A percentile compares a stretch with the other conserved stretches of the same genome.
phyloP scores from a whole-genome alignment of 2,329 filamentous ascomycete genomes.

The Trichoderma sp. region DNA sequence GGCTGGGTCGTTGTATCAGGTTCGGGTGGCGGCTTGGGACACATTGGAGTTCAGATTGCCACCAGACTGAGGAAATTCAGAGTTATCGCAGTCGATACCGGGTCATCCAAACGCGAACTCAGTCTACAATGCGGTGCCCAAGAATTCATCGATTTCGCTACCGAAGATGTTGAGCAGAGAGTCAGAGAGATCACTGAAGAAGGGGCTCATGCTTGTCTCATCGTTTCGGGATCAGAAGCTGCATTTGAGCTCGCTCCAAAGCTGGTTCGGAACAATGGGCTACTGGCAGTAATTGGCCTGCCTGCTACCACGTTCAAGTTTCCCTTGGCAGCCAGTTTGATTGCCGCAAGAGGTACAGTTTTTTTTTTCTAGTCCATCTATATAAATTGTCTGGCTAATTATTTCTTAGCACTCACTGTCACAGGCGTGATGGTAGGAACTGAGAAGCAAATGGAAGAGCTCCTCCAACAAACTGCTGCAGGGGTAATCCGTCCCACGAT shows the following conservation, averaged over 20 bases:
- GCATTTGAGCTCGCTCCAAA: conserved; percentile 35
- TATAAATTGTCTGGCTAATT: not conserved
- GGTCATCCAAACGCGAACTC: conserved; percentile 32
- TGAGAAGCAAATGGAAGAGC: conserved; percentile 29
- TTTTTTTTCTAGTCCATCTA: no score
- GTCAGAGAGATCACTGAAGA: conserved; percentile 37
- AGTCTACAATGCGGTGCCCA: conserved; percentile 36
- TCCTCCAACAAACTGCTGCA: conserved; percentile 19
- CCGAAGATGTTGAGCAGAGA: conserved; percentile 32
- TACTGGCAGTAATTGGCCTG: conserved; percentile 36
- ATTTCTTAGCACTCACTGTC: conserved; percentile 21
- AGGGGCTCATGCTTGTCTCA: conserved; percentile 36
- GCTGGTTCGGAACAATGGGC: conserved; percentile 36
- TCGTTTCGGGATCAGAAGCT: conserved; percentile 36
- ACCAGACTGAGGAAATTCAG: conserved; percentile 30
- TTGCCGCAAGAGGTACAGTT: conserved; percentile 31
- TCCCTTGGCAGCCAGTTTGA: conserved; percentile 34
- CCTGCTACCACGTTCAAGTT: conserved; percentile 37
- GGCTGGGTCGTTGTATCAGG: conserved; percentile 41
- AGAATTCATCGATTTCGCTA: conserved; percentile 37
- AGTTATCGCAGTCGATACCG: conserved; percentile 40
- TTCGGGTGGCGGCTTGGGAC: conserved; percentile 41
- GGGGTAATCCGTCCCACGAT: conserved; percentile 3
- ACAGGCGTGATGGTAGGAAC: conserved; percentile 29
- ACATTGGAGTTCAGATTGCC: conserved; percentile 42